A percentile compares a stretch with the other conserved stretches of the same genome.
These are phyloP conservation scores for Closterium sp. DNA, from an alignment of 139 green algal species.

Conservation along the genomic window DNA sequence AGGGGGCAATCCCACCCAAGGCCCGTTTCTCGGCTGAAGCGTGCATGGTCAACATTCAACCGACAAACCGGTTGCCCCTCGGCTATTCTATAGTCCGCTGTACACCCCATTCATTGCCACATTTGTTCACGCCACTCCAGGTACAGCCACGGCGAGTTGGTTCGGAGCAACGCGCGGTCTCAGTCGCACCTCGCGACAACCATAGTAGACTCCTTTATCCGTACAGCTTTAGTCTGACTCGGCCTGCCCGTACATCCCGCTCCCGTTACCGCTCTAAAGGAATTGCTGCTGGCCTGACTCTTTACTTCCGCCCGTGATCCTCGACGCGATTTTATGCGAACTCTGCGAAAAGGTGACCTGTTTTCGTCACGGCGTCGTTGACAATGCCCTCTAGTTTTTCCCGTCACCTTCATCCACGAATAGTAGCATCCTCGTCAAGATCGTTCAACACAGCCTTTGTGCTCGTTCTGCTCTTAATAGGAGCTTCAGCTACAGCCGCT, in stretches of 20 bases:
- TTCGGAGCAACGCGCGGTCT: neutral
- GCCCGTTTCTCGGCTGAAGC: too few relatives aligned
- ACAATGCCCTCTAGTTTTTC: neutral
- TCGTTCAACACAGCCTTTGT: neutral
- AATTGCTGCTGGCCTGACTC: too few relatives aligned
- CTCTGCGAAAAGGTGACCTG: neutral
- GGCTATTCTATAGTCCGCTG: too few relatives aligned
- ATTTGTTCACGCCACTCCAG: too few relatives aligned
- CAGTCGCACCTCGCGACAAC: neutral
- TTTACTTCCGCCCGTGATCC: too few relatives aligned
- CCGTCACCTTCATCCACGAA: neutral
- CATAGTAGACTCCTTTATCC: neutral
- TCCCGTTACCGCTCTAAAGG: neutral
- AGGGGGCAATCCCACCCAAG: too few relatives aligned
- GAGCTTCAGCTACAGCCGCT: neutral
- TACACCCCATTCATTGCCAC: too few relatives aligned
- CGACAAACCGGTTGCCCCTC: too few relatives aligned
- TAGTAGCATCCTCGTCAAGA: neutral
- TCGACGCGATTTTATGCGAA: neutral
- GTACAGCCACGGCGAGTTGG: too few relatives aligned
- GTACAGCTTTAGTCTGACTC: neutral
- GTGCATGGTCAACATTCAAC: too few relatives aligned
- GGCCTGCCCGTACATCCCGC: neutral
- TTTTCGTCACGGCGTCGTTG: neutral
- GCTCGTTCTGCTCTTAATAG: neutral